A percentile compares a stretch with the other conserved stretches of the same genome.
Evolutionary conservation across 73 alveolate species (phyloP).

Genomic region (Paramecium primaurelia): DNA sequence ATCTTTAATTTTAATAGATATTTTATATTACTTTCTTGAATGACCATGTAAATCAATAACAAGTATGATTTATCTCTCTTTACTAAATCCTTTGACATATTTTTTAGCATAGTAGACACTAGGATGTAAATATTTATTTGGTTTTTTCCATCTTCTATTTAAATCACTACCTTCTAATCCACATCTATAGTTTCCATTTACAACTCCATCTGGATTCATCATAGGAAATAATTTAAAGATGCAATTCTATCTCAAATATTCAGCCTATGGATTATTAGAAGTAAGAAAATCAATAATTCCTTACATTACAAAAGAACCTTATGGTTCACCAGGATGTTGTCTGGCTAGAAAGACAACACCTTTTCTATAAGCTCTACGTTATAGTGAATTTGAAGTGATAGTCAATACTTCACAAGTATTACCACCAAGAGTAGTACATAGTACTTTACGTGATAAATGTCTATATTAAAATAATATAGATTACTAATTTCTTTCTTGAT

Average conservation of each 20-base stretch:
- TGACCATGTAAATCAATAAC: conserved; percentile 82
- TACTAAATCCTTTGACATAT: conserved; percentile 79
- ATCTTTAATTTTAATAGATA: background rate
- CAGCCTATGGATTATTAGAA: conserved; percentile 80
- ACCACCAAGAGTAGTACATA: conserved; percentile 86
- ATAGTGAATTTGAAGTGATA: conserved; percentile 69
- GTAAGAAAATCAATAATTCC: conserved; percentile 83
- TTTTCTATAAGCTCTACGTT: conserved; percentile 65
- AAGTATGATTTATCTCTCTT: conserved; percentile 85
- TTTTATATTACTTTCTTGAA: conserved; percentile 59
- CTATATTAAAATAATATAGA: background rate
- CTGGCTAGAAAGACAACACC: conserved; percentile 77
- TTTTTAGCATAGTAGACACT: conserved; percentile 82
- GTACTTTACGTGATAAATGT: conserved; percentile 57
- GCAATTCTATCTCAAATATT: conserved; percentile 75
- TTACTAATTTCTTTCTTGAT: conserved; percentile 47
- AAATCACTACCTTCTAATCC: conserved; percentile 78
- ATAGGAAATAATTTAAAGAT: conserved; percentile 81
- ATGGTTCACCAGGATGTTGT: conserved; percentile 92
- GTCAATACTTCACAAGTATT: conserved; percentile 82
- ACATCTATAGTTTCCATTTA: conserved; percentile 80
- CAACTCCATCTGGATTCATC: conserved; percentile 87
- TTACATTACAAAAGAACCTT: conserved; percentile 82
- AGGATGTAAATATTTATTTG: conserved; percentile 80
- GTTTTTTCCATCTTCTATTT: conserved; percentile 77